These are phyloP conservation scores for Ogataea paradorogensis DNA, from an alignment of 805 yeast genomes.

Conservation along the genomic window DNA sequence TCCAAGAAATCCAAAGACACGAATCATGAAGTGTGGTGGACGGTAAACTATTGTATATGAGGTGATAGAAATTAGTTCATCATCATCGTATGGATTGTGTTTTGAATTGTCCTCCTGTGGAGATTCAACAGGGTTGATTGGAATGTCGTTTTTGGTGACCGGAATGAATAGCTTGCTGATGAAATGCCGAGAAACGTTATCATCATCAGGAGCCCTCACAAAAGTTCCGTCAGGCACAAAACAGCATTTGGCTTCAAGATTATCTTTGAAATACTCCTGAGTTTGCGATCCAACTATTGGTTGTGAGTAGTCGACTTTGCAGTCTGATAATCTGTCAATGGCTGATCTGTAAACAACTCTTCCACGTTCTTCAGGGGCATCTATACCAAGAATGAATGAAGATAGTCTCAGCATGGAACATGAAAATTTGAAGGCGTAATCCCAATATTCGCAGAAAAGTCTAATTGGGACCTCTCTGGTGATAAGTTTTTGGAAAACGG, in stretches of 20 bases:
- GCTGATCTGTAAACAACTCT: conserved; percentile 52
- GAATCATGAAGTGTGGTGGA: conserved; percentile 69
- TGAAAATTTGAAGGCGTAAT: conserved; percentile 49
- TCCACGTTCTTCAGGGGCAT: conserved; percentile 69
- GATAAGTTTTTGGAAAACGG: not conserved
- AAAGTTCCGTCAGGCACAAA: conserved; percentile 79
- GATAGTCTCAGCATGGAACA: conserved; percentile 65
- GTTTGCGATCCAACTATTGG: conserved; percentile 56
- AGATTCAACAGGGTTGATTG: conserved; percentile 42
- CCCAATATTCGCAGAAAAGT: conserved; percentile 45
- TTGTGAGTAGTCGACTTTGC: conserved; percentile 43
- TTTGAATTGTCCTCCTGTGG: conserved; percentile 28
- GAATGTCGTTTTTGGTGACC: conserved; percentile 75
- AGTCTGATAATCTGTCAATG: conserved; percentile 37
- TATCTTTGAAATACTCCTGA: conserved; percentile 37
- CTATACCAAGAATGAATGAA: conserved; percentile 70
- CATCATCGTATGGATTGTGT: conserved; percentile 35
- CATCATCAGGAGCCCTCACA: conserved; percentile 84
- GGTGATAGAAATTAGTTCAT: conserved; percentile 32
- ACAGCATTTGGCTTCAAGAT: conserved; percentile 45
- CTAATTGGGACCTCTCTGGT: not conserved
- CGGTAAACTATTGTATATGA: conserved; percentile 76
- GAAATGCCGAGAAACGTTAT: conserved; percentile 64
- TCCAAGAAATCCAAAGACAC: conserved; percentile 50
- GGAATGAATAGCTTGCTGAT: conserved; percentile 71